Conservation (phyloP, 345 rosid genomes). For the Erodium maritimum region DNA sequence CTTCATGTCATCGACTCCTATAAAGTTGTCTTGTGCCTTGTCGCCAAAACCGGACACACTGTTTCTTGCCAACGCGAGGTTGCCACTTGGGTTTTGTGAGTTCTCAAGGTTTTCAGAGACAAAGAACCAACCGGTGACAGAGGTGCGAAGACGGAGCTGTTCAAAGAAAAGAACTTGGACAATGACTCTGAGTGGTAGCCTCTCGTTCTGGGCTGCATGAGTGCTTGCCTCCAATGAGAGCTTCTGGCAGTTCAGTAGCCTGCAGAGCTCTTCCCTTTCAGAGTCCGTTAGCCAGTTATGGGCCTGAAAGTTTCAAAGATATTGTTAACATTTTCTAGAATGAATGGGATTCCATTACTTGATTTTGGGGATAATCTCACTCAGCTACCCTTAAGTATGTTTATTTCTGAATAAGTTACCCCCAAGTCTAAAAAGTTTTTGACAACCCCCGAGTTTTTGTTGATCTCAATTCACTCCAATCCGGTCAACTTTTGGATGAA, state of each 20-base stretch:
- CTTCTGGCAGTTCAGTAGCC: slow-evolving; percentile 80
- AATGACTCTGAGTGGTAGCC: slow-evolving; percentile 73
- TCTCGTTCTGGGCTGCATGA: slow-evolving; percentile 90
- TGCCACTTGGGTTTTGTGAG: slow-evolving; percentile 28
- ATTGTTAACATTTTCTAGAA: too few species aligned
- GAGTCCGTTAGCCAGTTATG: slow-evolving; percentile 84
- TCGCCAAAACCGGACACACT: slow-evolving; percentile 7
- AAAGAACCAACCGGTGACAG: slow-evolving; percentile 52
- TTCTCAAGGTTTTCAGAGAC: slow-evolving; percentile 49
- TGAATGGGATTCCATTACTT: too few species aligned
- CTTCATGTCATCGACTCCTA: slow-evolving; percentile 41
- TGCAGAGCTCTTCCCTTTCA: slow-evolving; percentile 64
- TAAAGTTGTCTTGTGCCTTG: slow-evolving; percentile 9
- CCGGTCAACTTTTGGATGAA: too few species aligned
- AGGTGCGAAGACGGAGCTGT: slow-evolving; percentile 75
- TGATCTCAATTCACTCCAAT: too few species aligned
- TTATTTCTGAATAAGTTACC: too few species aligned
- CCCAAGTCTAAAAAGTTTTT: too few species aligned
- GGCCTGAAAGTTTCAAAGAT: slow-evolving; percentile 31
- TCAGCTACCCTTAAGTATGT: too few species aligned
- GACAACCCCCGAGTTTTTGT: too few species aligned
- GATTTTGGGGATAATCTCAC: too few species aligned
- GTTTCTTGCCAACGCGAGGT: slow-evolving; percentile 30
- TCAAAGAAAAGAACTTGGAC: slow-evolving; percentile 89
- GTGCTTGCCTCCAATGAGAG: slow-evolving; percentile 84